Evolutionary conservation across 2,329 filamentous ascomycete genomes (phyloP), one percentile per base, ranked within the genome.

Genomic region (Fusarium pininemorale): DNA sequence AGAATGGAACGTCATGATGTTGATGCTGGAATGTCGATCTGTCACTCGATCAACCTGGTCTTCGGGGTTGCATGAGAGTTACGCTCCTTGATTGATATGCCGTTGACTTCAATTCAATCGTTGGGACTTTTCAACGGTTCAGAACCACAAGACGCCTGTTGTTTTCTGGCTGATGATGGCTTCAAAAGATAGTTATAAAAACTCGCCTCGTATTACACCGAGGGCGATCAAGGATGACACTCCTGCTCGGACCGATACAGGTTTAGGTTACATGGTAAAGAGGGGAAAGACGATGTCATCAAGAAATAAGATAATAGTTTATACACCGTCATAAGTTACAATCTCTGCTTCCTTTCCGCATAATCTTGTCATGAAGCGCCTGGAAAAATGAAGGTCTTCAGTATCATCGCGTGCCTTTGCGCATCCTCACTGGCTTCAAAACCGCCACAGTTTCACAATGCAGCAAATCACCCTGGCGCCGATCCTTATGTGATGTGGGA

Each of bases 401-500:
- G 48, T 30, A 54, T 66, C 32, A 24, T 70, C 24, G 7, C 44
- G 7, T 66, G 66, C 24, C 28, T 70, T 6, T 38, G 38, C 35
- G 38, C 48, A 42, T 28, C 58, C 14, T 70, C 68, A 20, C 26
- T 61, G 24, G 66, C 68, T 22, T 55, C 60, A n/a, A 45, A 63
- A 18, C 10, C 58, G 18, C 81, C 80, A n/a, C 68, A 80, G 61
- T 82, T 82, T 53, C 71, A 82, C 67, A 82, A 82, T 66, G 72
- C 79, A 12, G 81, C 81, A 35, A 73, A 73, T 10, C 80, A 82
- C 38, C 72, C 75, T 2, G 81, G 71, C 16, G 81, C 81, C 12
- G 81, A 82, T 45, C 81, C 81, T 12, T 75, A 80, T 62, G 80
- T 80, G 10, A 62, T 82, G 7, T 82, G 76, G 45, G 79, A 82